Conservation (phyloP, 2,329 filamentous ascomycete species). For the Fusarium drepaniforme region DNA sequence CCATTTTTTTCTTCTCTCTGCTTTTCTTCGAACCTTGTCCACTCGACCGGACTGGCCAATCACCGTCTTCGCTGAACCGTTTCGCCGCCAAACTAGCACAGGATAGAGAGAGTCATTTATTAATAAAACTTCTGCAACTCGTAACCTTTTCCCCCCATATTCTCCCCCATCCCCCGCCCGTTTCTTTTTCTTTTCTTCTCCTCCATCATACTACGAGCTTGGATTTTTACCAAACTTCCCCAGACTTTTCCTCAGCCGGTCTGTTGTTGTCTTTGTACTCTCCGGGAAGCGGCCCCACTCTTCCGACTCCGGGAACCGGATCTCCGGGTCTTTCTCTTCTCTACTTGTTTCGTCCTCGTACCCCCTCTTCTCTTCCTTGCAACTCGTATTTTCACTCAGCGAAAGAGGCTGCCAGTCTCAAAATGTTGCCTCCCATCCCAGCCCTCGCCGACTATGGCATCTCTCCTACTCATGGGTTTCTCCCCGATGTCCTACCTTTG, state of each 20-base stretch:
- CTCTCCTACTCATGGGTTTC: constrained; percentile 84
- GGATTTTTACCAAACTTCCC: constrained; percentile 11
- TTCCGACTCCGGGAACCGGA: constrained; percentile 33
- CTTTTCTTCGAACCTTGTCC: constrained; percentile 19
- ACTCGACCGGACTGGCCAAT: constrained; percentile 45
- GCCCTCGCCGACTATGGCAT: constrained; percentile 82
- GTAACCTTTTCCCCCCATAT: constrained; percentile 21
- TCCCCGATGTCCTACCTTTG: constrained; percentile 84
- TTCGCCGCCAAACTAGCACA: constrained; percentile 38
- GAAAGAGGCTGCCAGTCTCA: neutral
- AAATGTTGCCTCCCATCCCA: constrained; percentile 71
- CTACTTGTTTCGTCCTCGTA: constrained; percentile 3
- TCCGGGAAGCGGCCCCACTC: constrained; percentile 40
- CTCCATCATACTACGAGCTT: constrained; percentile 23
- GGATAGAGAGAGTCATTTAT: constrained; percentile 37
- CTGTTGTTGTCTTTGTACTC: constrained; percentile 8
- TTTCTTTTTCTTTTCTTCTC: neutral
- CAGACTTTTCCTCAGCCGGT: constrained; percentile 3
- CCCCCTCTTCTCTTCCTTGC: constrained; percentile 5
- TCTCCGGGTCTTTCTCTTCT: constrained; percentile 23
- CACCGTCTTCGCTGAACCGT: constrained; percentile 35
- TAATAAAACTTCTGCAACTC: constrained; percentile 12
- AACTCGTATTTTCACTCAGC: neutral
- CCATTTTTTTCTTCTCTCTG: constrained; percentile 23
- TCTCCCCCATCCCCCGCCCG: neutral